phyloP scores from a whole-genome alignment of 176 grass and related monocot species.

The Poa pratensis region DNA sequence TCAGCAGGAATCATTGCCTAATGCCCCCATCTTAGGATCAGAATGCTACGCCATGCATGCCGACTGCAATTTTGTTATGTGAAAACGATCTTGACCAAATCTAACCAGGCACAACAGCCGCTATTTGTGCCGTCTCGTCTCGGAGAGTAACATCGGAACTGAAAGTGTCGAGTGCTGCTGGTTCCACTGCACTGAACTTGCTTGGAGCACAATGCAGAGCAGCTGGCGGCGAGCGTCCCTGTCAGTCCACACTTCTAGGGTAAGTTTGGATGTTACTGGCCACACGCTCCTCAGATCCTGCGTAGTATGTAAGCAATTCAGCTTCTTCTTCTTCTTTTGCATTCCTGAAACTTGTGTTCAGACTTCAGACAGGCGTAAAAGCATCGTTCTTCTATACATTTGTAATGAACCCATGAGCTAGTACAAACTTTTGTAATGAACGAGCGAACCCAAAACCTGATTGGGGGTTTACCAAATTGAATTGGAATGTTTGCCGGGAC shows the following conservation, averaged over 20 bases:
- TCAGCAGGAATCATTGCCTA: background rate
- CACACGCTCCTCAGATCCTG: background rate
- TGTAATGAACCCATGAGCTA: no score
- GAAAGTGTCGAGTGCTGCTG: conserved; percentile 28
- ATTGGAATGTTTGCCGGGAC: no score
- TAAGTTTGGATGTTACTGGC: conserved; percentile 23
- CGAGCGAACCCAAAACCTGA: no score
- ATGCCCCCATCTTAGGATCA: conserved; percentile 8
- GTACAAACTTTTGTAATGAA: no score
- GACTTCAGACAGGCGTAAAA: conserved; percentile 11
- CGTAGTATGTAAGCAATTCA: background rate
- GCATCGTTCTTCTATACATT: background rate
- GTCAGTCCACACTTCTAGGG: conserved; percentile 21
- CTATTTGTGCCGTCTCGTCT: conserved; percentile 25
- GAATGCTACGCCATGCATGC: background rate
- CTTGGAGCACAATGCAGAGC: conserved; percentile 39
- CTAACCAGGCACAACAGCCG: conserved; percentile 2
- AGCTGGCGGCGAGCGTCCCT: background rate
- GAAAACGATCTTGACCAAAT: conserved; percentile 26
- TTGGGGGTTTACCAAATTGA: no score
- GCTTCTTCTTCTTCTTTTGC: background rate
- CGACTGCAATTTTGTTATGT: conserved; percentile 5
- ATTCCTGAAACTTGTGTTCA: background rate
- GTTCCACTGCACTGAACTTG: conserved; percentile 36
- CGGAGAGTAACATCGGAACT: conserved; percentile 44